phyloP scores from a whole-genome alignment of 164 flowering plant genomes.

The Chimonanthus praecox region DNA sequence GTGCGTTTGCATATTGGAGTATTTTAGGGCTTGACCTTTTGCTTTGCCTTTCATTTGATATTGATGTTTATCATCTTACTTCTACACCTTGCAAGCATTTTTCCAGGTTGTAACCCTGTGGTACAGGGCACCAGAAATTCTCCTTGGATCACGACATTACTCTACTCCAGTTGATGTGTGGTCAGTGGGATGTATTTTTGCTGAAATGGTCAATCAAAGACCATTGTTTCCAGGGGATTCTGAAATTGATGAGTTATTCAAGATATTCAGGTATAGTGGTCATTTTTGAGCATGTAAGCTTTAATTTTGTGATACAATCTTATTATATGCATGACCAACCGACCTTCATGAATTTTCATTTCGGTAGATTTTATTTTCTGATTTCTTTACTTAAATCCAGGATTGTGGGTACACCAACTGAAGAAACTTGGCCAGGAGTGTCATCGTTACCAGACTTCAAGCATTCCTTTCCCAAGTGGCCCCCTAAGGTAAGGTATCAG shows the following conservation, averaged over 20 bases:
- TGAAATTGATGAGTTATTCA: conserved; percentile 93
- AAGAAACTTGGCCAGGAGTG: conserved; percentile 94
- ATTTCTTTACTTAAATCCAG: conserved; percentile 28
- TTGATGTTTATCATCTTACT: background rate
- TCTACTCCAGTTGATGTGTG: conserved; percentile 98
- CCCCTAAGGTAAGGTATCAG: conserved; percentile 47
- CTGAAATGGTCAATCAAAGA: conserved; percentile 92
- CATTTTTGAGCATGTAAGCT: background rate
- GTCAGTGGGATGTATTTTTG: conserved; percentile 99
- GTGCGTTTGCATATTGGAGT: background rate
- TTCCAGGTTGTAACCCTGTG: conserved; percentile 92
- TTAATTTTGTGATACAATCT: background rate
- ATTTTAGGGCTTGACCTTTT: background rate
- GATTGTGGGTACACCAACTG: conserved; percentile 84
- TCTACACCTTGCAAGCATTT: background rate
- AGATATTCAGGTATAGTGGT: conserved; percentile 72
- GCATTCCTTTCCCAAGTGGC: conserved; percentile 90
- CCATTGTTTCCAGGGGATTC: conserved; percentile 98
- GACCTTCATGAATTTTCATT: background rate
- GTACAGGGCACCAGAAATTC: conserved; percentile 98
- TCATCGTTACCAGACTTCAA: conserved; percentile 86
- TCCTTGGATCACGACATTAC: conserved; percentile 94
- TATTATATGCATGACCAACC: background rate
- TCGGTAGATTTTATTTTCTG: background rate
- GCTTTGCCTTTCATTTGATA: background rate